Percentiles rank a stretch among this genome's conserved stretches.
phyloP scores from a whole-genome alignment of 495 filamentous ascomycete species.

The Penicillium verhagenii region DNA sequence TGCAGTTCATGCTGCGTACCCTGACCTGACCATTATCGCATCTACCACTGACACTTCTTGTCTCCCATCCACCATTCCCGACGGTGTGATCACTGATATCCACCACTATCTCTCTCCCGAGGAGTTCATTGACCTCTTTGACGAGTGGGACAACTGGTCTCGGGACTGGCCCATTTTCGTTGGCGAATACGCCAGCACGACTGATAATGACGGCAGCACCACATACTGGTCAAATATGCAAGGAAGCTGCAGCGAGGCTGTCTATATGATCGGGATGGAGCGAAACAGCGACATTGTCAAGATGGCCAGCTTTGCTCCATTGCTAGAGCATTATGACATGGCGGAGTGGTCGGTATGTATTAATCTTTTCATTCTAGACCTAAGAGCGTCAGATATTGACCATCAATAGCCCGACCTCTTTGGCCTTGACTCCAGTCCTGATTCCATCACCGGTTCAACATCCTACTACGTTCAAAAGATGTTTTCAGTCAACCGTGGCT shows the following conservation, averaged over 20 bases:
- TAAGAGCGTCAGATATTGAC: background rate
- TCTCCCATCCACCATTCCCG: slow-evolving; percentile 27
- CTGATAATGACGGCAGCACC: slow-evolving; percentile 37
- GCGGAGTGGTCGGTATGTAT: slow-evolving; percentile 40
- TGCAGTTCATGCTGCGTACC: slow-evolving; percentile 45
- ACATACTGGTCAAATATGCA: slow-evolving; percentile 48
- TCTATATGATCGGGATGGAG: slow-evolving; percentile 67
- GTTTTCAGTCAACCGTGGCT: slow-evolving; percentile 50
- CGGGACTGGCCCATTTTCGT: slow-evolving; percentile 43
- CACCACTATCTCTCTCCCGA: slow-evolving; percentile 53
- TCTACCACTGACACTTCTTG: slow-evolving; percentile 35
- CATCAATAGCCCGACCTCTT: slow-evolving; percentile 31
- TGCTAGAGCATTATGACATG: slow-evolving; percentile 43
- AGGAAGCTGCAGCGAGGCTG: slow-evolving; percentile 61
- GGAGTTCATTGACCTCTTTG: slow-evolving; percentile 52
- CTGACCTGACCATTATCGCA: slow-evolving; percentile 42
- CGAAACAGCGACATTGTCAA: slow-evolving; percentile 59
- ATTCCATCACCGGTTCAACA: slow-evolving; percentile 35
- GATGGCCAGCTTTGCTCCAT: slow-evolving; percentile 52
- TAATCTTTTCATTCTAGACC: background rate
- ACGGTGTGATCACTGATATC: slow-evolving; percentile 42
- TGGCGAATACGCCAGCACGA: slow-evolving; percentile 57
- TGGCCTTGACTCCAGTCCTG: slow-evolving; percentile 46
- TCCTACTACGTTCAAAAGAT: slow-evolving; percentile 46
- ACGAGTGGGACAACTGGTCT: slow-evolving; percentile 51